Percentiles rank a stretch among this genome's conserved stretches.
Evolutionary conservation across 1,284 basidiomycete species (phyloP).

Genomic region (Nidula niveotomentosa): DNA sequence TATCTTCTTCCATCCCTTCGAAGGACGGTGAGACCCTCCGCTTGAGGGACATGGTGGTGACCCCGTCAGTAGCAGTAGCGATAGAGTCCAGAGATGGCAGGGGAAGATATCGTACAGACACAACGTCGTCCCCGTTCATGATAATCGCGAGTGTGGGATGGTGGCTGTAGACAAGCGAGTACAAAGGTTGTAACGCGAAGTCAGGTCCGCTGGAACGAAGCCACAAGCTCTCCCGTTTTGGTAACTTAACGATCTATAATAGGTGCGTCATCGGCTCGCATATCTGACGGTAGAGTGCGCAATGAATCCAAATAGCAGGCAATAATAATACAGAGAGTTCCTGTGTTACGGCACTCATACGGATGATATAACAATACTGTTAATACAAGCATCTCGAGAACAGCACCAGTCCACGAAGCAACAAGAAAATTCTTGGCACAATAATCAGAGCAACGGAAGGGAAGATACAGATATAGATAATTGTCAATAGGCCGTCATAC

Average conservation of each 20-base stretch:
- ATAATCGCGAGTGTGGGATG: neutral
- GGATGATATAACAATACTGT: too few relatives aligned
- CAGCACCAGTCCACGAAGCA: neutral
- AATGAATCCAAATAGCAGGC: too few relatives aligned
- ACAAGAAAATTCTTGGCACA: neutral
- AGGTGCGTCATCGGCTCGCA: too few relatives aligned
- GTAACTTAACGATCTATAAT: constrained; percentile 6
- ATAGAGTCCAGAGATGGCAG: neutral
- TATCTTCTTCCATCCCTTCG: constrained; percentile 44
- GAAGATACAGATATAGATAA: neutral
- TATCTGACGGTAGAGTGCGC: too few relatives aligned
- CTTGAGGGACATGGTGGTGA: constrained; percentile 44
- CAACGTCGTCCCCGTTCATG: neutral
- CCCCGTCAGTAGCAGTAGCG: neutral
- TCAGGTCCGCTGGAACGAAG: constrained; percentile 17
- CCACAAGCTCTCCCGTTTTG: constrained; percentile 16
- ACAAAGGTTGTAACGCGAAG: constrained; percentile 14
- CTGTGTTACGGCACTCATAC: too few relatives aligned
- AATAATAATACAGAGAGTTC: too few relatives aligned
- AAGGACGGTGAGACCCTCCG: constrained; percentile 62
- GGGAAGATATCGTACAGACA: neutral
- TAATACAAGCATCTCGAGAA: too few relatives aligned
- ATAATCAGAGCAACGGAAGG: neutral
- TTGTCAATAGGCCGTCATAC: constrained; percentile 6
- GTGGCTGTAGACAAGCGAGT: constrained; percentile 3